These are phyloP conservation scores for Meyerozyma elateridarum DNA, from an alignment of 1,139 yeast genomes.

Conservation along the genomic window DNA sequence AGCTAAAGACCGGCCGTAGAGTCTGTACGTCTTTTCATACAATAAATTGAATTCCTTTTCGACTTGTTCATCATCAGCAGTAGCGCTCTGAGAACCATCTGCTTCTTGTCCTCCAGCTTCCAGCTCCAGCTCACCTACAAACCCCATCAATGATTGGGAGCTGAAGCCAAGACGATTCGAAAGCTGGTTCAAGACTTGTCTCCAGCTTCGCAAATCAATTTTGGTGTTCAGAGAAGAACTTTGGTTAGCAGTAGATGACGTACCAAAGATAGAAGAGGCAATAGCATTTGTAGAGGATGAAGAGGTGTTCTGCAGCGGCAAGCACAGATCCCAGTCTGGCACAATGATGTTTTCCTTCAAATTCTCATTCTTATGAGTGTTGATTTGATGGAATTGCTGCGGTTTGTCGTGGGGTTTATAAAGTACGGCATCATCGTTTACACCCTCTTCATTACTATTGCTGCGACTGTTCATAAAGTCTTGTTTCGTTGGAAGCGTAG, in stretches of 20 bases:
- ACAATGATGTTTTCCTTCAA: constrained; percentile 38
- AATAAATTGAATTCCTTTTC: constrained; percentile 34
- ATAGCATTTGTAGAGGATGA: constrained; percentile 9
- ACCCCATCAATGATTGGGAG: constrained; percentile 28
- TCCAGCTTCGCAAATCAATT: constrained; percentile 36
- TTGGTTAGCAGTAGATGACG: constrained; percentile 22
- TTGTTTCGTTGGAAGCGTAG: constrained; percentile 21
- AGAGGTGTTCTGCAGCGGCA: constrained; percentile 26
- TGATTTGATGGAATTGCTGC: constrained; percentile 38
- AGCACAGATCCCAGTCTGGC: constrained; percentile 40
- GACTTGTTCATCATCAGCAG: constrained; percentile 17
- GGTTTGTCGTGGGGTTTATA: constrained; percentile 44
- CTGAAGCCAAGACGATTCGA: constrained; percentile 37
- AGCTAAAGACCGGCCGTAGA: constrained; percentile 38
- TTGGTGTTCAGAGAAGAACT: constrained; percentile 12
- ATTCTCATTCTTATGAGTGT: constrained; percentile 45
- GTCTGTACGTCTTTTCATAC: constrained; percentile 36
- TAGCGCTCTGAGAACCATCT: constrained; percentile 11
- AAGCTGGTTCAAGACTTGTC: constrained; percentile 31
- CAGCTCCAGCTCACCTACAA: constrained; percentile 15
- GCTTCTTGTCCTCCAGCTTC: constrained; percentile 2
- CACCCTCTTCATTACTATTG: constrained; percentile 10
- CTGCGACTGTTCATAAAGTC: constrained; percentile 12
- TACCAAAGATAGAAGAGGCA: constrained; percentile 19
- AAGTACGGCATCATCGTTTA: constrained; percentile 40